Percentiles rank a stretch among this genome's conserved stretches.
phyloP scores from a whole-genome alignment of 2,329 filamentous ascomycete genomes.

The Ophiostoma sp. region DNA sequence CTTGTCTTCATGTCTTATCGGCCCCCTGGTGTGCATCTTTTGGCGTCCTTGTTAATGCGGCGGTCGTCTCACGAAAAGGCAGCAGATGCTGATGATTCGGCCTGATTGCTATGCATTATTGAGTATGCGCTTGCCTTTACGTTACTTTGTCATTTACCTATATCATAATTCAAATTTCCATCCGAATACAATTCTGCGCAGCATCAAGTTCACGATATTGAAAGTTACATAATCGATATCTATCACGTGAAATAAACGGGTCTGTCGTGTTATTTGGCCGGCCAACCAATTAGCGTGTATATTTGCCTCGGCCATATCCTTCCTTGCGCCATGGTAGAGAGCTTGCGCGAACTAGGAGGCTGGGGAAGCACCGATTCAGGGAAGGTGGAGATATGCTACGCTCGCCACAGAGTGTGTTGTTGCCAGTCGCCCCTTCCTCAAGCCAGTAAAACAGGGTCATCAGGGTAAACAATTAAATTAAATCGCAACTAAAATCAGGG shows the following conservation, averaged over 20 bases:
- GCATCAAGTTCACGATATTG: neutral
- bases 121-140: neutral
- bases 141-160: neutral
- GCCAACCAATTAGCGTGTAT: slow-evolving; percentile 25
- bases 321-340: neutral
- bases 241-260: slow-evolving; percentile 19
- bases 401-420: neutral
- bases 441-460: neutral
- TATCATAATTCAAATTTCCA: neutral
- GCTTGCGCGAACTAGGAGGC: slow-evolving; percentile 5
- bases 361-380: slow-evolving; percentile 3
- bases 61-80: neutral
- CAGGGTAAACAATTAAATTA: slow-evolving; percentile 11
- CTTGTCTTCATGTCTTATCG: neutral
- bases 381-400: neutral
- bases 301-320: slow-evolving; percentile 20
- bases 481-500: slow-evolving; percentile 3
- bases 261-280: slow-evolving; percentile 20
- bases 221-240: neutral
- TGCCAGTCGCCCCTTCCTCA: slow-evolving; percentile 3
- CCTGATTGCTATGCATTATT: neutral
- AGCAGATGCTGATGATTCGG: neutral
- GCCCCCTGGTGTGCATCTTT: neutral
- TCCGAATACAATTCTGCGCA: no score
- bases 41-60: neutral